Evolutionary conservation across 352 stramenopile species (phyloP).

Genomic region (Pseudoperonospora humuli): DNA sequence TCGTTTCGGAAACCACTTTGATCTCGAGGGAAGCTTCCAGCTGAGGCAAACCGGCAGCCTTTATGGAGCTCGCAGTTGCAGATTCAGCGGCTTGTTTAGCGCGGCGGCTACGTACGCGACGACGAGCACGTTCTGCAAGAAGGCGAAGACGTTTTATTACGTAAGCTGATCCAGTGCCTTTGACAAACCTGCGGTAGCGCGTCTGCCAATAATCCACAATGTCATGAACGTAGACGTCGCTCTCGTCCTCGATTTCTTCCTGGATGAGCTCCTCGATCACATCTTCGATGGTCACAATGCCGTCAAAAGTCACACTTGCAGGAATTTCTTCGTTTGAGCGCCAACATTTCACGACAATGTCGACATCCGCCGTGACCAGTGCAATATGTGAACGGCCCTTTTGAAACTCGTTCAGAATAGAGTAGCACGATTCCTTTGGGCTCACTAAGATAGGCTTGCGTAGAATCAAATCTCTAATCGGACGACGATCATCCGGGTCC

Average conservation of each 20-base stretch:
- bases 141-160: slow-evolving; percentile 36
- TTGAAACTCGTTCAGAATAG: slow-evolving; percentile 90
- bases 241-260: slow-evolving; percentile 90
- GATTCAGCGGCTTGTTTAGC: slow-evolving; percentile 19
- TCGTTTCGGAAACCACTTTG: slow-evolving; percentile 43
- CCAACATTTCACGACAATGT: slow-evolving; percentile 49
- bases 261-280: slow-evolving; percentile 90
- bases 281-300: slow-evolving; percentile 91
- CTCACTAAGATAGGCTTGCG: slow-evolving; percentile 73
- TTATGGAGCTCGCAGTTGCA: slow-evolving; percentile 10
- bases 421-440: slow-evolving; percentile 77
- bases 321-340: slow-evolving; percentile 32
- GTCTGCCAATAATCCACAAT: slow-evolving; percentile 56
- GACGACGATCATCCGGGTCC: slow-evolving; percentile 65
- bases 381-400: slow-evolving; percentile 81
- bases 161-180: slow-evolving; percentile 28
- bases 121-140: slow-evolving; percentile 29
- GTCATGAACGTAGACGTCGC: slow-evolving; percentile 61
- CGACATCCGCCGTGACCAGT: slow-evolving; percentile 56
- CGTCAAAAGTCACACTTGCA: slow-evolving; percentile 58
- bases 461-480: slow-evolving; percentile 58
- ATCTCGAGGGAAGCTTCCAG: slow-evolving; percentile 33
- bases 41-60: slow-evolving; percentile 3
- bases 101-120: slow-evolving; percentile 31
- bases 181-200: slow-evolving; percentile 19